Conservation (phyloP, 495 filamentous ascomycete genomes). For the Neurospora tetraspora region DNA sequence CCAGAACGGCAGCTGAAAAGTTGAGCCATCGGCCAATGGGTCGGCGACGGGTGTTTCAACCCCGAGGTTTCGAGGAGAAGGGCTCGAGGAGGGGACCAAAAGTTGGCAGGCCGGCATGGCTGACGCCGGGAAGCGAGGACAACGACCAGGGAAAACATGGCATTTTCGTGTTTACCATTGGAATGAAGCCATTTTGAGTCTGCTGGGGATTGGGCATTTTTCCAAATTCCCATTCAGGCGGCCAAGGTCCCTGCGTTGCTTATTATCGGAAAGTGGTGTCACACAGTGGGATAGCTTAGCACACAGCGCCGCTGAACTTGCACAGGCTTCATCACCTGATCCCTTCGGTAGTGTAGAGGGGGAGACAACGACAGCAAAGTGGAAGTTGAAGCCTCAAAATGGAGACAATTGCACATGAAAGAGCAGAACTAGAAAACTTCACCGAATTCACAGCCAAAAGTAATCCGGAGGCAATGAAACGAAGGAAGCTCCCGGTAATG, state of each 20-base stretch:
- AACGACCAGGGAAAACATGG: slow-evolving; percentile 2
- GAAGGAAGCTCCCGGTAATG: not conserved
- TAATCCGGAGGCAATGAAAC: not conserved
- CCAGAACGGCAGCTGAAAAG: not conserved
- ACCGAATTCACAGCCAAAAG: not conserved
- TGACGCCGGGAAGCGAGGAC: not conserved
- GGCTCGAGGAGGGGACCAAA: slow-evolving; percentile 1
- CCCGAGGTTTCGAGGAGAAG: too few species aligned
- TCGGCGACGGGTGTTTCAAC: not conserved
- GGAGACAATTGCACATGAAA: not conserved
- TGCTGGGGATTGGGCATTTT: not conserved
- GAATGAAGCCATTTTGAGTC: slow-evolving; percentile 7
- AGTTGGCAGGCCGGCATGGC: slow-evolving; percentile 13
- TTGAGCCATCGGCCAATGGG: not conserved
- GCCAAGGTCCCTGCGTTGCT: not conserved
- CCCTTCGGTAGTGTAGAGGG: not conserved
- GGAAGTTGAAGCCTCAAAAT: not conserved
- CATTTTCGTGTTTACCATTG: slow-evolving; percentile 9
- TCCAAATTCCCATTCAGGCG: slow-evolving; percentile 2
- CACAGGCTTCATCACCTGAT: not conserved
- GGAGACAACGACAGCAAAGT: not conserved
- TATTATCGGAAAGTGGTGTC: not conserved
- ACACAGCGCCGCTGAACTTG: not conserved
- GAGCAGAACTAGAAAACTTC: not conserved
- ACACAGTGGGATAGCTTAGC: not conserved